Percentiles rank a stretch among this genome's conserved stretches.
These are phyloP conservation scores for Rhododendron griersonianum DNA, from an alignment of 148 eudicot species.

Conservation along the genomic window DNA sequence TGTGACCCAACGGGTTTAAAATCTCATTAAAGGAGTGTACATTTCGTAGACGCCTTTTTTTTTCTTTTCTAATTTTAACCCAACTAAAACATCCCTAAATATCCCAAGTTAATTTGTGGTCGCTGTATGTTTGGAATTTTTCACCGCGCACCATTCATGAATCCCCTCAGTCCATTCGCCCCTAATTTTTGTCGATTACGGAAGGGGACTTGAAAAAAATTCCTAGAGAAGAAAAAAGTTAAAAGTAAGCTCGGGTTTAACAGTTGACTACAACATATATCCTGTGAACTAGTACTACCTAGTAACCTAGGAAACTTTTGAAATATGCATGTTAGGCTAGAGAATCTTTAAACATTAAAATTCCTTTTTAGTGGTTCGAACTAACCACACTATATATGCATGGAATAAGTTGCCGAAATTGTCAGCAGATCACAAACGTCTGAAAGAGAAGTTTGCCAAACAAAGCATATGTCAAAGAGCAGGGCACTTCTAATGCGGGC, in stretches of 20 bases:
- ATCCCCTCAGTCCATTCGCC: not conserved
- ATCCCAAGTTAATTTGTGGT: not conserved
- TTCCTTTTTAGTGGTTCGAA: not conserved
- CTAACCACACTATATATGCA: not conserved
- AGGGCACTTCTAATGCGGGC: too few species aligned
- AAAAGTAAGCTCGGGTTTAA: not conserved
- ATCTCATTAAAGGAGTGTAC: not conserved
- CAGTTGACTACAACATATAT: not conserved
- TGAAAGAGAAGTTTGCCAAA: constrained; percentile 14
- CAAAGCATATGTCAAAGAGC: not conserved
- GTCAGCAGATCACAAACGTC: not conserved
- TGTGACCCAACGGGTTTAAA: not conserved
- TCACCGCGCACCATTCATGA: not conserved
- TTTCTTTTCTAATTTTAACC: not conserved
- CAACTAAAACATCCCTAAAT: not conserved
- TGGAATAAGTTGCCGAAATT: not conserved
- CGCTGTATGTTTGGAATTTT: not conserved
- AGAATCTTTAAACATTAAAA: not conserved
- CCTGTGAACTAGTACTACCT: not conserved
- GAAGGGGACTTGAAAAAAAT: too few species aligned
- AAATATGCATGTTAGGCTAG: not conserved
- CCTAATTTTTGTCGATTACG: too few species aligned
- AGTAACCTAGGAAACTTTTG: not conserved
- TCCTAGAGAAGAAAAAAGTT: not conserved
- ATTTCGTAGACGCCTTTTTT: not conserved